Base-by-base conservation (phyloP, 441 rosid species). In the Pelargonium australe region DNA sequence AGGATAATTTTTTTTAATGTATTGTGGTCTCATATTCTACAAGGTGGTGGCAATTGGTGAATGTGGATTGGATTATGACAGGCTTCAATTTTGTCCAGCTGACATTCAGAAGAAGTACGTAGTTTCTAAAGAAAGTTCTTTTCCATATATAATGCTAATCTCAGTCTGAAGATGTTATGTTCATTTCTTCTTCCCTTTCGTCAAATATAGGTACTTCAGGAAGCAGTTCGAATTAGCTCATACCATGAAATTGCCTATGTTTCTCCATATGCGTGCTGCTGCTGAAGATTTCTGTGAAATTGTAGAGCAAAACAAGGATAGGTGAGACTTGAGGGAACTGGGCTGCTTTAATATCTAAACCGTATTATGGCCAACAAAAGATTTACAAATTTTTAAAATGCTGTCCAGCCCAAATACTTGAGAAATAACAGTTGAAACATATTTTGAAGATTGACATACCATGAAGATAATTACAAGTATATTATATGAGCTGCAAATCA, bases 191-290 rank as follows among this genome's bases (percentile, higher is more conserved):
- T 72, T 65, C 58, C 45, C 11, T 68, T 28, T 71, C 70, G 19
- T 17, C 28, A 73, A 71, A 64, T 34, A 37, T 71, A 94, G 95
- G 86, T 90, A 90, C 69, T 91, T 95, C 76, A 96, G 86, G 89
- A 95, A 90, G 91, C 97, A 95, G 78, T 95, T 95, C 74, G 97
- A 90, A 68, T 77, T 95, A 82, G 97, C 97, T 61, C 66, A 81
- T 79, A 88, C 90, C 23, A 90, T 96, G 70, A 89, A 95, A 78
- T 81, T 91, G 71, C 97, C 97, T 1, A 90, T 95, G 97, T 95
- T 95, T 78, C 83, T 95, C 61, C 96, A 95, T 76, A 91, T 95
- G 97, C 96, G 96, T 77, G 97, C 92, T 60, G 96, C 97, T 69
- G 95, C 91, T 47, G 80, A 70, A 14, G 97, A 89, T 83, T 95